Base-by-base conservation (phyloP, 495 filamentous ascomycete species). In the Tuber melanosporum region DNA sequence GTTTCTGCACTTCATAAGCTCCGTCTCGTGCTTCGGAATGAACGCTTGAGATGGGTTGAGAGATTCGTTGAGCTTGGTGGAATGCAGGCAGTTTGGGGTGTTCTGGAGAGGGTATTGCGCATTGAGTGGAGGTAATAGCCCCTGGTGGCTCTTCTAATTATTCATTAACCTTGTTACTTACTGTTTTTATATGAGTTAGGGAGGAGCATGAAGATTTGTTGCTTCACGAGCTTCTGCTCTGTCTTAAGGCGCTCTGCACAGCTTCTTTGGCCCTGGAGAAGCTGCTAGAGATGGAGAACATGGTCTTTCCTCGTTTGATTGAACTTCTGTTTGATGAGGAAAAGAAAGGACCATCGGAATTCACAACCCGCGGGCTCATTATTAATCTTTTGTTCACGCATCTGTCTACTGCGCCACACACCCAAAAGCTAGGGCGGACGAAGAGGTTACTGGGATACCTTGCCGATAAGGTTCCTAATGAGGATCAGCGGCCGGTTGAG, bases 201-300 rank as follows among this genome's bases (percentile, higher is more conserved):
- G 95, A 98, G 86, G 95, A 99, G 81, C 95, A 99, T 82, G 95
- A 99, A 85, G 95, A 99, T 83, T 90, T 89, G 32, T 88, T 99
- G 32, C 88, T 98, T 19, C 95, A 98, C 78, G 95, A 99, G 84
- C 92, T 92, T 41, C 86, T 99, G 46, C 90, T 98, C 62, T 98
- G 96, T 81, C 88, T 99, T 36, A 99, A 99, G 85, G 95, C 92
- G 3, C 89, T 98, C 1, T 97, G 93, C 85, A 99, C 96, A 22
- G 97, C 94, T 6, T 93, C 91, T 26, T 86, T 92, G 42, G 95
- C 94, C 3, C 86, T 97, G 73, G 87, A 91, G 75, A 91, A 93
- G 79, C 89, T 99, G n/a, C 88, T 91, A 72, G 88, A 89, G 5
- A 92, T 98, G 81, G 93, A 95, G 79, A 84, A 85, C 57, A 90